These are phyloP conservation scores for Amaranthus hypochondriacus DNA, from an alignment of 148 eudicot genomes.

Conservation along the genomic window DNA sequence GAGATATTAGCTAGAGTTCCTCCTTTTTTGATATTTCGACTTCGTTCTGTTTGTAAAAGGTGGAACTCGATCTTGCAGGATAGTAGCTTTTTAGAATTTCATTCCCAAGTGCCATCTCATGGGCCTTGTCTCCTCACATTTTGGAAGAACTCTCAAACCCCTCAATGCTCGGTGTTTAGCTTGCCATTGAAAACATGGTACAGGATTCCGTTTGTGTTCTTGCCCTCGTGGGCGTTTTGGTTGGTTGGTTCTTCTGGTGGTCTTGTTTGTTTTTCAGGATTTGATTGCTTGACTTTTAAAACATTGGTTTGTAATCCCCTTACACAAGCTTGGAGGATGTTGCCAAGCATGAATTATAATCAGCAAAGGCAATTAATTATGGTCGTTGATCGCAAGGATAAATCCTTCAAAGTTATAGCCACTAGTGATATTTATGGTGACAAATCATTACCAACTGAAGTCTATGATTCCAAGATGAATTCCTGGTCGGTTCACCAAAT, in stretches of 20 bases:
- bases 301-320: conserved; percentile 88
- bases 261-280: conserved; percentile 85
- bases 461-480: conserved; percentile 78
- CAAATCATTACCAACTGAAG: conserved; percentile 87
- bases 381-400: conserved; percentile 74
- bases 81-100: conserved; percentile 75
- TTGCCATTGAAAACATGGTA: conserved; percentile 92
- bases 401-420: conserved; percentile 82
- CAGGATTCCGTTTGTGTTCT: conserved; percentile 72
- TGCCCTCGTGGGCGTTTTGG: conserved; percentile 95
- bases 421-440: conserved; percentile 88
- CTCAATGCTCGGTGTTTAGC: conserved; percentile 91
- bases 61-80: conserved; percentile 93
- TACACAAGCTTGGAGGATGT: conserved; percentile 78
- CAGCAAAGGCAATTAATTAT: conserved; percentile 88
- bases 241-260: conserved; percentile 95
- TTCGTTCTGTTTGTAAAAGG: conserved; percentile 88
- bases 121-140: conserved; percentile 94
- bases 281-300: conserved; percentile 66
- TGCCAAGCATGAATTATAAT: conserved; percentile 84
- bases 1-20: conserved; percentile 94
- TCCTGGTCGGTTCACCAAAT: conserved; percentile 80
- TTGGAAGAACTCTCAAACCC: conserved; percentile 83
- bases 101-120: conserved; percentile 91
- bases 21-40: conserved; percentile 91